Conservation (phyloP, 805 yeast species). For the Hanseniaspora valbyensis region DNA sequence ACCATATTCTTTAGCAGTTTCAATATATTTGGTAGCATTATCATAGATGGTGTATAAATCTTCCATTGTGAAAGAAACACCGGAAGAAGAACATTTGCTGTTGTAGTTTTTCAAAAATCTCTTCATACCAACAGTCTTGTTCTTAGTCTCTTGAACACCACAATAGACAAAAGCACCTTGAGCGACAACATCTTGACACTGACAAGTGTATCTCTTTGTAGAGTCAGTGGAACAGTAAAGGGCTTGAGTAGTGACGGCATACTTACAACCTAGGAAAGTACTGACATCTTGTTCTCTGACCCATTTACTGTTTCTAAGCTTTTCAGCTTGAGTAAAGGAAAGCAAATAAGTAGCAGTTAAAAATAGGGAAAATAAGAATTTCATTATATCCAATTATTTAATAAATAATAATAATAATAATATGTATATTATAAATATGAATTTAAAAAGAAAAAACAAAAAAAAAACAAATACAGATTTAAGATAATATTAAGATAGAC, state of each 20-base stretch:
- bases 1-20: constrained; percentile 21
- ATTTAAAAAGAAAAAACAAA: no score
- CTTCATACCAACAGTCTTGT: constrained; percentile 14
- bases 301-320: no score
- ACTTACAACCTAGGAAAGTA: constrained; percentile 20
- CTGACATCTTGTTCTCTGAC: neutral
- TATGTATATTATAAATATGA: no score
- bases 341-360: no score
- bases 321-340: no score
- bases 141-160: constrained; percentile 18
- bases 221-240: constrained; percentile 23
- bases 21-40: constrained; percentile 37
- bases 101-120: constrained; percentile 14
- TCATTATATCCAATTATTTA: no score
- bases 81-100: constrained; percentile 23
- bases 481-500: no score
- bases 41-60: constrained; percentile 31
- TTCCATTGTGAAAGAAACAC: constrained; percentile 29
- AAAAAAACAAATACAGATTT: no score
- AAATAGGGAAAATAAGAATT: no score
- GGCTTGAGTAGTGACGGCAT: constrained; percentile 21
- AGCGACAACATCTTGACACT: constrained; percentile 25
- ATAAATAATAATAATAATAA: no score
- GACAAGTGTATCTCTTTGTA: constrained; percentile 21
- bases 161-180: constrained; percentile 28